Conservation (phyloP, 805 yeast genomes). For the Candida ipomoeae region DNA sequence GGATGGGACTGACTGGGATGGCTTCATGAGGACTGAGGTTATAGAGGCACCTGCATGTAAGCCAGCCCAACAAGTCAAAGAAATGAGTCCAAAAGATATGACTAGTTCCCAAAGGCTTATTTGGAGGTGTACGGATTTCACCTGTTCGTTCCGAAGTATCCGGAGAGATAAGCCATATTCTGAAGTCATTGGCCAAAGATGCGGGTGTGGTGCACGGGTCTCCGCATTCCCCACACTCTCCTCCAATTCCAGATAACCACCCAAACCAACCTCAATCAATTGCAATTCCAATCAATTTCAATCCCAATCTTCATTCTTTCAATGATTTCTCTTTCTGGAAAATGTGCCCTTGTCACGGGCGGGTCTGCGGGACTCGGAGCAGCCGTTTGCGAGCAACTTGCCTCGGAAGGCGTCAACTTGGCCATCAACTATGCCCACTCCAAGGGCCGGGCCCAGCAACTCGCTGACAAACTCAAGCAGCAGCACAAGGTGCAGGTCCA, state of each 20-base stretch:
- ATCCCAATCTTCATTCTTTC: not conserved
- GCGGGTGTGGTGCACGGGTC: not conserved
- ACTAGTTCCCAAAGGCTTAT: not conserved
- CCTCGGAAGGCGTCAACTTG: constrained; percentile 31
- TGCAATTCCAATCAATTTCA: not conserved
- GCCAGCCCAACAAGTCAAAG: not conserved
- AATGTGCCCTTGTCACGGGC: constrained; percentile 24
- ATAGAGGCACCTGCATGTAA: not conserved
- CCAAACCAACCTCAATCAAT: not conserved
- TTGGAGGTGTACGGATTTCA: not conserved
- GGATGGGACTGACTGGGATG: too few relatives aligned
- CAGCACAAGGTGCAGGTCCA: constrained; percentile 16
- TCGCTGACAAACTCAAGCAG: constrained; percentile 14
- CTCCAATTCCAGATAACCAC: too few relatives aligned
- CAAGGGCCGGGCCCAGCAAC: constrained; percentile 24
- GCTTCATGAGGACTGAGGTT: not conserved
- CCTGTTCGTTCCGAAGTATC: not conserved
- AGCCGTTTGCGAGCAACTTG: constrained; percentile 27
- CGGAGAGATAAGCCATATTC: too few relatives aligned
- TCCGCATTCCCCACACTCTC: not conserved
- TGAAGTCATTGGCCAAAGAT: too few relatives aligned
- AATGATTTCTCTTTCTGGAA: constrained; percentile 18
- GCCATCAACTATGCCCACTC: constrained; percentile 31
- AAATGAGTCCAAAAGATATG: too few relatives aligned
- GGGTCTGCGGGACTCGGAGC: constrained; percentile 33